Evolutionary conservation across 2,329 filamentous ascomycete species (phyloP).

Genomic region (Rhinocladiella mackenziei): DNA sequence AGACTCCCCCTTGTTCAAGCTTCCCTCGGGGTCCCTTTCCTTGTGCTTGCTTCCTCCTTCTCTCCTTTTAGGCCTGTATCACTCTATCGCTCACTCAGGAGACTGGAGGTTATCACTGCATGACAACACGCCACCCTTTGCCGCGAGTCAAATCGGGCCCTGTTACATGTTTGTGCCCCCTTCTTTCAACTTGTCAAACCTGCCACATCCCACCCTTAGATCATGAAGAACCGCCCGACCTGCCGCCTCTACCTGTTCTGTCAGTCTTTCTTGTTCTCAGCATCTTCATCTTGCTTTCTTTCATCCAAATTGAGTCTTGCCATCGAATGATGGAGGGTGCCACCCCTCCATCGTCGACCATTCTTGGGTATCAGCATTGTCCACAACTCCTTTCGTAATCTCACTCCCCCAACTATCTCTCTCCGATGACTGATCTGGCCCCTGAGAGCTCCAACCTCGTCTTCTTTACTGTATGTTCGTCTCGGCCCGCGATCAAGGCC

Average conservation of each 20-base stretch:
- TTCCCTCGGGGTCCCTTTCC: slow-evolving; percentile 1
- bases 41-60: not conserved
- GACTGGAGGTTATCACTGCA: slow-evolving; percentile 10
- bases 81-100: slow-evolving; percentile 18
- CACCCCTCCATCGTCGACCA: slow-evolving; percentile 7
- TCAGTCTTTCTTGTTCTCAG: slow-evolving; percentile 3
- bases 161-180: slow-evolving; percentile 22
- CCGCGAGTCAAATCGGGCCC: slow-evolving; percentile 5
- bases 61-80: no score
- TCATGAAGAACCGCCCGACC: slow-evolving; percentile 8
- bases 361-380: slow-evolving; percentile 11
- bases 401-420: not conserved
- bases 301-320: slow-evolving; percentile 3
- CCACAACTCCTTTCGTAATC: not conserved
- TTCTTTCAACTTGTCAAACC: slow-evolving; percentile 15
- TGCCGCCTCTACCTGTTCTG: not conserved
- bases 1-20: slow-evolving; percentile 1
- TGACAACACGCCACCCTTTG: no score
- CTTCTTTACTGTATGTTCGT: slow-evolving; percentile 20
- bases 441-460: slow-evolving; percentile 2
- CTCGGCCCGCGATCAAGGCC: slow-evolving; percentile 25
- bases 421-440: not conserved
- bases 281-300: slow-evolving; percentile 9
- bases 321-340: slow-evolving; percentile 17
- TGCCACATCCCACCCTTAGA: slow-evolving; percentile 21